Base-by-base conservation (phyloP, 2,329 filamentous ascomycete genomes). In the Penicillium decumbens region DNA sequence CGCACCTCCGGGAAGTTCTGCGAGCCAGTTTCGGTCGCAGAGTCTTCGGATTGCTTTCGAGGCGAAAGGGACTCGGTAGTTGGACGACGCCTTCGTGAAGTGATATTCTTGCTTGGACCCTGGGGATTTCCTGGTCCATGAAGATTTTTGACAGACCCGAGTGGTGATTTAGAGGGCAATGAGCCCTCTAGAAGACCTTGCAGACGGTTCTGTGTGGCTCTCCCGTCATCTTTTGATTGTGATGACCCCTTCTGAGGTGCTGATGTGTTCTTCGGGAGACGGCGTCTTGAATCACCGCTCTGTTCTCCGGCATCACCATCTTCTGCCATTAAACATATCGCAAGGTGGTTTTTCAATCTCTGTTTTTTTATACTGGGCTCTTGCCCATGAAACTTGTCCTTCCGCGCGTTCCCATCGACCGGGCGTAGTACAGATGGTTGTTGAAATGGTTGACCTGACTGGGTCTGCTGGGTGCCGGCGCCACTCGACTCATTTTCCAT, bases 311-410 rank as follows among this genome's bases (percentile, higher is more conserved):
- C 59, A 43, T 73, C 72, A 1, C 77, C 77, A 56, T 81, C 78
- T 51, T 82, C 79, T 2, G 77, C 72, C 29, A 81, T 56, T 6
- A 60, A 62, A 24, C 69, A 68, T 53, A 80, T 72, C 6, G 69
- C 71, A n/a, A 64, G 62, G 7, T 59, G 50, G 9, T 49, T 63
- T 58, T 57, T 49, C 49, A 50, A 57, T 51, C 43, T 52, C 6
- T 35, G 58, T 62, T 41, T 63, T 62, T 53, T 76, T 74, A 54
- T 68, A 69, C 49, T 49, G 54, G 44, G 29, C 25, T 37, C 41
- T 48, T 47, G 46, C 44, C 50, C 29, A 30, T 30, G 25, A 12
- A 23, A 15, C 24, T 42, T 47, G 12, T 20, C 6, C 18, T 24
- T 45, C 44, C 51, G 53, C 2, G 47, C 43, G 54, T 71, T 69